Base-by-base conservation (phyloP, 1,284 basidiomycete genomes). In the Farysia itapuensis region DNA sequence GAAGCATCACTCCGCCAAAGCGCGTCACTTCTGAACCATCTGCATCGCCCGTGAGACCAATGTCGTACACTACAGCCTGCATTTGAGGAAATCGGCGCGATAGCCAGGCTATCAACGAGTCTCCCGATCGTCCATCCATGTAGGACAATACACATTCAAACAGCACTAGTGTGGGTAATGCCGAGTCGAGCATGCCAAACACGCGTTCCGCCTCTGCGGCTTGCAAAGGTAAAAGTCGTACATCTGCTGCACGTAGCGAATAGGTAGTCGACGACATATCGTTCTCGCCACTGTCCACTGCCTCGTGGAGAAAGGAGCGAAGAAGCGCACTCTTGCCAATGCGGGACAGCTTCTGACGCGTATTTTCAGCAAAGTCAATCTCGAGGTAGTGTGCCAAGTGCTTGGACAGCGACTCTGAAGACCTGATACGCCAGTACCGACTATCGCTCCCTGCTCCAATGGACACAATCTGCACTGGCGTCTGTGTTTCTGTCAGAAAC, bases 381-480 rank as follows among this genome's bases (percentile, higher is more conserved):
- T 98, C 94, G 34, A 95, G 78, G 74, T 96, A 98, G 18, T 78
- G 77, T 12, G 79, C 79, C 12, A 75, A 38, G 12, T 31, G 46
- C 7, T 25, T 28, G 26, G n/a, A 28, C 26, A 11, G 26, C 9
- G 26, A 28, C n/a, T n/a, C n/a, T n/a, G n/a, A n/a, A n/a, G n/a
- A 34, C 11, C 36, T 82, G 66, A 94, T 79, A 43, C 91, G 81
- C 91, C 92, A 97, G 77, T 88, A 96, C 34, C 93, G 80, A 12
- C 90, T 90, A 78, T 97, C 92, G 67, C 89, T 95, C 1, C 92
- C 92, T 0, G 91, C 88, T 3, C 92, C 93, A 8, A 96, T 77
- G 73, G 88, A 91, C 33, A 96, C 82, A 49, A 96, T 85, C 80
- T 96, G 92, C 59, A 82, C 84, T 28, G 16, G 15, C 12, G 58